Evolutionary conservation across 2,329 filamentous ascomycete genomes (phyloP).

Genomic region (Sclerotinia nivalis): DNA sequence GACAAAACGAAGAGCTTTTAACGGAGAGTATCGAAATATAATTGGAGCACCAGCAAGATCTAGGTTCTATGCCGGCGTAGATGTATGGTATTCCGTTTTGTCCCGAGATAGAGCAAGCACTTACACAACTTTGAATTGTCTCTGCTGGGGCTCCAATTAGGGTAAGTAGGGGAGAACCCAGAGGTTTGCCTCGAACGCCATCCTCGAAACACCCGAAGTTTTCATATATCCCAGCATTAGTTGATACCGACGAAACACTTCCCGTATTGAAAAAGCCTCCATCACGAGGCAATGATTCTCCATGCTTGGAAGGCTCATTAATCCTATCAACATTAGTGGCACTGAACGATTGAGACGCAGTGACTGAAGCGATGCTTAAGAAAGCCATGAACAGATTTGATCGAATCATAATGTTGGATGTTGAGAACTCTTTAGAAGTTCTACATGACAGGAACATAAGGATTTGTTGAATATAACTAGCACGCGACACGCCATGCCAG

Average conservation of each 20-base stretch:
- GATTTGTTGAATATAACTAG: constrained; percentile 3
- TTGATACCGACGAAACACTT: constrained; percentile 4
- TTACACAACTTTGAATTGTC: constrained; percentile 15
- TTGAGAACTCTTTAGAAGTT: neutral
- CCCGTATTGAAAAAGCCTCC: constrained; percentile 3
- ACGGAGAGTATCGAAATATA: constrained; percentile 4
- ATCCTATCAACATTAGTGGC: neutral
- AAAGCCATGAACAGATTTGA: constrained; percentile 1
- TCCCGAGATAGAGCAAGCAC: constrained; percentile 1
- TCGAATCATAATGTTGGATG: constrained; percentile 3
- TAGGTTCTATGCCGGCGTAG: constrained; percentile 15
- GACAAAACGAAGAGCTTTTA: constrained; percentile 5
- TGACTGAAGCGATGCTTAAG: neutral
- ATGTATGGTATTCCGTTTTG: neutral
- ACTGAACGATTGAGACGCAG: neutral
- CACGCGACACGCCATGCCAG: neutral
- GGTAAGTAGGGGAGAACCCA: constrained; percentile 1
- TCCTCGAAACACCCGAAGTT: constrained; percentile 12
- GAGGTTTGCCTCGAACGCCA: neutral
- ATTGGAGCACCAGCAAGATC: constrained; percentile 13
- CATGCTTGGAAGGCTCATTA: neutral
- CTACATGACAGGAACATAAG: constrained; percentile 2
- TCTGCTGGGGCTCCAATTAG: neutral
- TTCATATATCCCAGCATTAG: neutral
- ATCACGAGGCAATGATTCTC: neutral